Conservation (phyloP, 257 asterid species). For the Scutellaria baicalensis region DNA sequence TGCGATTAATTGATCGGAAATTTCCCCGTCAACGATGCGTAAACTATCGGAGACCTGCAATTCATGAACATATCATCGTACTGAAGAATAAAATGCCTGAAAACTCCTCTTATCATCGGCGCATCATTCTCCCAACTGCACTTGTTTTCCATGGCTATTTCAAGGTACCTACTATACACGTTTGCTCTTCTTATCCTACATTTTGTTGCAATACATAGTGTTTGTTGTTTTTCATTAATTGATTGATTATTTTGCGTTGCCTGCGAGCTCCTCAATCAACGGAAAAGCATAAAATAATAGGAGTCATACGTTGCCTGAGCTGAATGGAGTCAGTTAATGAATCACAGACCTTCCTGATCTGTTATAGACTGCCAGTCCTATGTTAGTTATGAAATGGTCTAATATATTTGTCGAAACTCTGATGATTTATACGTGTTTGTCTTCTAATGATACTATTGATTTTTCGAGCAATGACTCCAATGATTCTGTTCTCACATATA, state of each 20-base stretch:
- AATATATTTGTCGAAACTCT: not conserved
- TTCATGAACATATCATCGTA: not conserved
- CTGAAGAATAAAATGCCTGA: constrained; percentile 30
- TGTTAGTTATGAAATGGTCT: not conserved
- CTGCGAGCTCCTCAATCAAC: not conserved
- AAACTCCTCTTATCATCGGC: constrained; percentile 5
- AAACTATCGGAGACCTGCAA: not conserved
- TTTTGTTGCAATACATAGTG: not conserved
- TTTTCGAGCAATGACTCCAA: not conserved
- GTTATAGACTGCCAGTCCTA: not conserved
- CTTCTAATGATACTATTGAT: not conserved
- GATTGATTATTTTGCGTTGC: not conserved
- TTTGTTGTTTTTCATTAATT: not conserved
- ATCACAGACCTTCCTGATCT: not conserved
- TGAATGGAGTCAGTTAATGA: not conserved
- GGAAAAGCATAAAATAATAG: not conserved
- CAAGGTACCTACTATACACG: constrained; percentile 27
- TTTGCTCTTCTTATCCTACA: not conserved
- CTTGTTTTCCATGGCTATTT: constrained; percentile 51
- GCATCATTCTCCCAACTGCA: constrained; percentile 17
- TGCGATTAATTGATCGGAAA: not conserved
- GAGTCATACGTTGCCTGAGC: not conserved
- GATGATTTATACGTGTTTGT: not conserved
- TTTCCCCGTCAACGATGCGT: not conserved
- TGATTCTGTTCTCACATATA: not conserved